A percentile compares a stretch with the other conserved stretches of the same genome.
Evolutionary conservation across 2,329 filamentous ascomycete species (phyloP).

Genomic region (Bipolaris sorokiniana): DNA sequence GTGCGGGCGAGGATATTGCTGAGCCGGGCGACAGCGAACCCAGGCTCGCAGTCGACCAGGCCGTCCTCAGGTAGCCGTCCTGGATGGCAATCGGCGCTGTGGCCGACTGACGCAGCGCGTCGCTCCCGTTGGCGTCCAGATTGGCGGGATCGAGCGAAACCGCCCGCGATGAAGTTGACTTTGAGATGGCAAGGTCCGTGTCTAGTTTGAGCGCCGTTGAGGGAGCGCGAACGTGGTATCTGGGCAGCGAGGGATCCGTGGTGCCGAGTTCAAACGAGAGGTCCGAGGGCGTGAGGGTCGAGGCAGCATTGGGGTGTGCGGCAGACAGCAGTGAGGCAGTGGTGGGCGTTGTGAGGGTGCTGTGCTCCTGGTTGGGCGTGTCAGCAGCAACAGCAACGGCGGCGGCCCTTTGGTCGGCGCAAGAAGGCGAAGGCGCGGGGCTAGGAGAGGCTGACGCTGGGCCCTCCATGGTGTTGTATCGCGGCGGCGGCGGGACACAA

Average conservation of each 20-base stretch:
- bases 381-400: slow-evolving; percentile 22
- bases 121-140: slow-evolving; percentile 40
- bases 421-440: slow-evolving; percentile 27
- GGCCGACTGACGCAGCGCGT: slow-evolving; percentile 41
- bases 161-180: slow-evolving; percentile 21
- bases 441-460: slow-evolving; percentile 31
- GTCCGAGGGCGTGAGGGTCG: slow-evolving; percentile 34
- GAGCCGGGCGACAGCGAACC: slow-evolving; percentile 55
- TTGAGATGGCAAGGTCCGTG: slow-evolving; percentile 43
- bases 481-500: slow-evolving; percentile 36
- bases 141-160: slow-evolving; percentile 35
- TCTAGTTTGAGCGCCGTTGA: slow-evolving; percentile 34
- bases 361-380: slow-evolving; percentile 8
- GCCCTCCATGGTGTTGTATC: slow-evolving; percentile 44
- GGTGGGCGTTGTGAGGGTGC: slow-evolving; percentile 10
- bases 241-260: slow-evolving; percentile 22
- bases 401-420: slow-evolving; percentile 18
- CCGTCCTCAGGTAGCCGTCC: slow-evolving; percentile 47
- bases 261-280: slow-evolving; percentile 19
- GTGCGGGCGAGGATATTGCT: slow-evolving; percentile 55
- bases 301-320: slow-evolving; percentile 29
- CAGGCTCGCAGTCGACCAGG: slow-evolving; percentile 53
- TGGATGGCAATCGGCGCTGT: slow-evolving; percentile 49
- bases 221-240: slow-evolving; percentile 35
- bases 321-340: slow-evolving; percentile 17